Percentiles rank a stretch among this genome's conserved stretches.
These are phyloP conservation scores for Rosa rugosa DNA, from an alignment of 306 rosid genomes.

Conservation along the genomic window DNA sequence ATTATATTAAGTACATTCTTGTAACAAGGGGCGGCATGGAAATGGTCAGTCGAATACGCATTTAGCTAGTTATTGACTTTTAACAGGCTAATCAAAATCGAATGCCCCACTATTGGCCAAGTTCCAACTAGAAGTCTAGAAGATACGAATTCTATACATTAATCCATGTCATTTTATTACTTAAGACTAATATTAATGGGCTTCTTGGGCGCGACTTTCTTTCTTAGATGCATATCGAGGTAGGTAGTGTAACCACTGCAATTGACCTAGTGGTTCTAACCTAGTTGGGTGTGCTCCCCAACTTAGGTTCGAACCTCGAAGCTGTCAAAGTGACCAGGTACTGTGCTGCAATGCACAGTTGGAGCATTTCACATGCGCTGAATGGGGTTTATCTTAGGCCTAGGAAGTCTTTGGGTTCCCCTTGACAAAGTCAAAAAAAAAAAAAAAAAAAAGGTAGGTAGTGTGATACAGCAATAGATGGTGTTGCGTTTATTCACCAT, in stretches of 20 bases:
- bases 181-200: background rate
- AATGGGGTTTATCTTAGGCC: no score
- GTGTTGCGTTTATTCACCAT: background rate
- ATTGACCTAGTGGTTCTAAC: no score
- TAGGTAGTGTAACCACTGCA: no score
- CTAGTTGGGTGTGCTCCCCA: no score
- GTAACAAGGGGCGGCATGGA: background rate
- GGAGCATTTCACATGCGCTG: no score
- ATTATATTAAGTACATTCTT: background rate
- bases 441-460: no score
- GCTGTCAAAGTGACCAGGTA: no score
- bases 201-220: background rate
- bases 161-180: background rate
- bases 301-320: no score
- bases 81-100: background rate
- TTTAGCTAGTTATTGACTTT: background rate
- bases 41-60: background rate
- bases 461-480: background rate
- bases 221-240: background rate
- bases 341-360: no score
- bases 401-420: no score
- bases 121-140: background rate
- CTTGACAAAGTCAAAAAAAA: no score
- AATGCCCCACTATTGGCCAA: background rate
- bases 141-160: no score